These are phyloP conservation scores for Lojkania enalia DNA, from an alignment of 2,329 filamentous ascomycete genomes.

Conservation along the genomic window DNA sequence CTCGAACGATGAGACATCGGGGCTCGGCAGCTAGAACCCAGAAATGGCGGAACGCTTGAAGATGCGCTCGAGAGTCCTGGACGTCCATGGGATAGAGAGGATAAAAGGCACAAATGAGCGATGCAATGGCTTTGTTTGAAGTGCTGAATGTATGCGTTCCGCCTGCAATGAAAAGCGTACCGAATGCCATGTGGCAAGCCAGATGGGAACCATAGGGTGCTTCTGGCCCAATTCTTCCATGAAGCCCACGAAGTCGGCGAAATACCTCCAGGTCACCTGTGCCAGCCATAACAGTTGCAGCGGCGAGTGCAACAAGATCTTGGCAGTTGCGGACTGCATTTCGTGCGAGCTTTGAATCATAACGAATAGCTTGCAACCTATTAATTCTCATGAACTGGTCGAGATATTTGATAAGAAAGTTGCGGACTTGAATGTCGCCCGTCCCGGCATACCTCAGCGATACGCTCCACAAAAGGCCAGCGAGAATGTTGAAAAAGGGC, in stretches of 20 bases:
- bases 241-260: constrained; percentile 80
- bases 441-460: constrained; percentile 53
- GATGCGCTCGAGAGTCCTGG: constrained; percentile 89
- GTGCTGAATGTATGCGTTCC: constrained; percentile 92
- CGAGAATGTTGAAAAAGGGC: constrained; percentile 88
- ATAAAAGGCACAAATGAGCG: constrained; percentile 89
- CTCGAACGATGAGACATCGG: constrained; percentile 83
- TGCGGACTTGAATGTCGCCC: constrained; percentile 67
- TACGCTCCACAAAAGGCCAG: constrained; percentile 78
- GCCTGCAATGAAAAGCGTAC: constrained; percentile 86
- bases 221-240: constrained; percentile 81
- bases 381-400: constrained; percentile 84
- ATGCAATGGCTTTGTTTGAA: constrained; percentile 81
- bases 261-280: constrained; percentile 87
- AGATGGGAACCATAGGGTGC: constrained; percentile 93
- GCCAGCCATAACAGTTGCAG: constrained; percentile 90
- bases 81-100: constrained; percentile 87
- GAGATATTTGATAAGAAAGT: constrained; percentile 80
- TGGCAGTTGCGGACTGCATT: constrained; percentile 89
- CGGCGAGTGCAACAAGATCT: constrained; percentile 79
- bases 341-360: constrained; percentile 82
- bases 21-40: constrained; percentile 94
- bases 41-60: constrained; percentile 95
- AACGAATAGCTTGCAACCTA: constrained; percentile 64
- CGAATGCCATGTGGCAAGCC: constrained; percentile 88